A percentile compares a stretch with the other conserved stretches of the same genome.
Evolutionary conservation across 768 basidiomycete species (phyloP).

Genomic region (Amylocystis lapponica): DNA sequence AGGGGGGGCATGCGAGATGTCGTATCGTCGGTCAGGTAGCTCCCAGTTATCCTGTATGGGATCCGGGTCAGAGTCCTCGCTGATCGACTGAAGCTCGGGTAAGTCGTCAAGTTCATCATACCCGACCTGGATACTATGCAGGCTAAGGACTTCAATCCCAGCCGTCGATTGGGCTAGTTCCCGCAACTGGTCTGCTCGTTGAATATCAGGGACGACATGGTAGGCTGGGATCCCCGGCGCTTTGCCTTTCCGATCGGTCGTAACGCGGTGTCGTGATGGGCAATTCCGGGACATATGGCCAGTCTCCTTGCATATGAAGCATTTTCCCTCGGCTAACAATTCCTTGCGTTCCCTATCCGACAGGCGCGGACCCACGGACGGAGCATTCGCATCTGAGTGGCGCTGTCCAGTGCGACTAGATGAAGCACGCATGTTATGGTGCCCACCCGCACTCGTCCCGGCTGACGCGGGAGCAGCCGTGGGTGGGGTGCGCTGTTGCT

Average conservation of each 20-base stretch:
- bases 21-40: neutral
- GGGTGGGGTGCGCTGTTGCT: too few relatives aligned
- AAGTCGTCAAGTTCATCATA: neutral
- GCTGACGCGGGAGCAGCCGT: too few relatives aligned
- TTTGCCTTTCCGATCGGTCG: neutral
- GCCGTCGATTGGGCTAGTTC: neutral
- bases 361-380: too few relatives aligned
- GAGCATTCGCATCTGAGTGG: too few relatives aligned
- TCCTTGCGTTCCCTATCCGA: neutral
- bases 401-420: too few relatives aligned
- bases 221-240: slow-evolving; percentile 2
- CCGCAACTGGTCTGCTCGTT: neutral
- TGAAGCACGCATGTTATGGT: too few relatives aligned
- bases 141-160: neutral
- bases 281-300: slow-evolving; percentile 8
- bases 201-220: neutral
- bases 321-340: slow-evolving; percentile 1
- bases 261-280: neutral
- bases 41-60: too few relatives aligned
- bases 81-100: neutral
- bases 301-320: slow-evolving; percentile 8
- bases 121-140: neutral
- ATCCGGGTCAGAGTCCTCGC: too few relatives aligned
- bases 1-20: neutral
- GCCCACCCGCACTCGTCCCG: too few relatives aligned